phyloP scores from a whole-genome alignment of 2,329 filamentous ascomycete species.

The Fusarium annulatum region DNA sequence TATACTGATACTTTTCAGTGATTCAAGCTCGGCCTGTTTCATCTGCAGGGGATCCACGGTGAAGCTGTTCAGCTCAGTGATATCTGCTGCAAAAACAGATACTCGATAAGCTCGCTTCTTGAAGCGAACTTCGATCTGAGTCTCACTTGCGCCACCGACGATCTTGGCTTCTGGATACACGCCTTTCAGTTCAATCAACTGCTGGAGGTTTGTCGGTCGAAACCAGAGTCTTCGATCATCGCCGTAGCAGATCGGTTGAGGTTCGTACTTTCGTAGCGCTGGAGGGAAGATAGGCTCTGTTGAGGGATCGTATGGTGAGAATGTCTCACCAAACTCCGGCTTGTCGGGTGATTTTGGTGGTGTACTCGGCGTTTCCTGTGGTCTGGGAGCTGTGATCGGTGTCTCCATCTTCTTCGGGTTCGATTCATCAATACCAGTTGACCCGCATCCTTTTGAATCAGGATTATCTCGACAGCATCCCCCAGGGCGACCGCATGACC shows the following conservation, averaged over 20 bases:
- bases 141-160: not conserved
- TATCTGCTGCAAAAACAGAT: not conserved
- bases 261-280: not conserved
- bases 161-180: not conserved
- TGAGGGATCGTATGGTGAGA: not conserved
- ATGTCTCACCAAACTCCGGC: not conserved
- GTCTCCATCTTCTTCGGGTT: not conserved
- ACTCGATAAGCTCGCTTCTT: not conserved
- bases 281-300: not conserved
- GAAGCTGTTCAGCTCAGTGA: not conserved
- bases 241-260: not conserved
- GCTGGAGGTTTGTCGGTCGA: not conserved
- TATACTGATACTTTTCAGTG: not conserved
- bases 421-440: not conserved
- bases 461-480: not conserved
- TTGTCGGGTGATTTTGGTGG: not conserved
- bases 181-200: not conserved
- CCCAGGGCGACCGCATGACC: not conserved
- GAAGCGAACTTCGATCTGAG: constrained; percentile 3
- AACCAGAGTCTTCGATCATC: not conserved
- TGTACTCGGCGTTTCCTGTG: not conserved
- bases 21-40: not conserved
- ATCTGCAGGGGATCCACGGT: not conserved
- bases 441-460: not conserved
- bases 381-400: not conserved